Percentiles rank a stretch among this genome's conserved stretches.
phyloP scores from a whole-genome alignment of 768 basidiomycete species.

The Leccinellum luteum region DNA sequence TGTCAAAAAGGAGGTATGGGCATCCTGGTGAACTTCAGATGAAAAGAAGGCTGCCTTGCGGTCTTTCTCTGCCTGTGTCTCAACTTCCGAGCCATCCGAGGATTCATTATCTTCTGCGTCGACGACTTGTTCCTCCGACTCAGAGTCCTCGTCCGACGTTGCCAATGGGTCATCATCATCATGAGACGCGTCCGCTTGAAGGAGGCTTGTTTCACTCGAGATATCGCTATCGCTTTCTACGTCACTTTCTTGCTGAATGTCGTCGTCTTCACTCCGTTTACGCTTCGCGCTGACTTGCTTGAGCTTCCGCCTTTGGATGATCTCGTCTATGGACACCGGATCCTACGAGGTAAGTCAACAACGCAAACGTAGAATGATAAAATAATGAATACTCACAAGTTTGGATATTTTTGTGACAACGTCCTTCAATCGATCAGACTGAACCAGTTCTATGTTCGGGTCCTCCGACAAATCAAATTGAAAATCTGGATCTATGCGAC shows the following conservation, averaged over 20 bases:
- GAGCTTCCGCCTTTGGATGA: constrained; percentile 72
- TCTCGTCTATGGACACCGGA: constrained; percentile 89
- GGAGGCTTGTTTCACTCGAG: constrained; percentile 2
- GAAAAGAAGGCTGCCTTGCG: constrained; percentile 91
- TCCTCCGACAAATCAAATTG: constrained; percentile 77
- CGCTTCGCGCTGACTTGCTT: constrained; percentile 50
- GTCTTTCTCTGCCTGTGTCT: constrained; percentile 56
- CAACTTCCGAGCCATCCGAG: constrained; percentile 59
- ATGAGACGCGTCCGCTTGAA: constrained; percentile 27
- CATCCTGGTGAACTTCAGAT: constrained; percentile 46
- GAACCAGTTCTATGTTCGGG: constrained; percentile 57
- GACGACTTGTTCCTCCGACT: constrained; percentile 25
- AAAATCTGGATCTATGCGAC: constrained; percentile 76
- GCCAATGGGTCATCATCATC: constrained; percentile 31
- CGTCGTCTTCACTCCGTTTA: constrained; percentile 46
- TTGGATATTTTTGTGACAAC: constrained; percentile 60
- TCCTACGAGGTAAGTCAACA: constrained; percentile 39
- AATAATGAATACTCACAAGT: constrained; percentile 43
- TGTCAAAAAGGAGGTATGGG: constrained; percentile 78
- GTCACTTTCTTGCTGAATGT: constrained; percentile 38
- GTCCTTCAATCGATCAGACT: constrained; percentile 46
- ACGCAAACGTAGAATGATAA: neutral
- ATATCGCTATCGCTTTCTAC: constrained; percentile 20
- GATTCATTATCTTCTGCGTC: constrained; percentile 43
- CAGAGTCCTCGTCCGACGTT: constrained; percentile 31